phyloP scores from a whole-genome alignment of 2,329 filamentous ascomycete species.

The Stemphylium vesicarium region DNA sequence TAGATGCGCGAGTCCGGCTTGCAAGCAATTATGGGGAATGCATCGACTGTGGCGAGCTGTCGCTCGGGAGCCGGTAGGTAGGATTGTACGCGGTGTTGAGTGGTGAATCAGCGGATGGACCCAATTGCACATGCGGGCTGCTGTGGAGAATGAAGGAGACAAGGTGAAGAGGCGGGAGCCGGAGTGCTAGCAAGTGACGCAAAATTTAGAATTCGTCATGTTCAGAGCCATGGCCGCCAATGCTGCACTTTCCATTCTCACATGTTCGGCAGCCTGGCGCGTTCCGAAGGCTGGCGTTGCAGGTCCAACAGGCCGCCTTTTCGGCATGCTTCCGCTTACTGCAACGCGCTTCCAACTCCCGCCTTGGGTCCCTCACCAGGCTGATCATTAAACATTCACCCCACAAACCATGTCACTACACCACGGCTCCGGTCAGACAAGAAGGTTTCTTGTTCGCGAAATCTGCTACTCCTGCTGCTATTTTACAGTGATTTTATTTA shows the following conservation, averaged over 20 bases:
- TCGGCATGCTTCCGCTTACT: slow-evolving; percentile 10
- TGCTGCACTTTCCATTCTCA: slow-evolving; percentile 29
- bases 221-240: slow-evolving; percentile 23
- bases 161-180: neutral
- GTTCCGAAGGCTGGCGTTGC: slow-evolving; percentile 40
- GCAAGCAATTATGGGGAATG: neutral
- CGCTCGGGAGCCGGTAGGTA: neutral
- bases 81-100: neutral
- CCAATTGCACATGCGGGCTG: neutral
- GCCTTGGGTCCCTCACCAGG: neutral
- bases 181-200: neutral
- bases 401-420: neutral
- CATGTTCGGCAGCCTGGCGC: slow-evolving; percentile 34
- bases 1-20: neutral
- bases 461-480: neutral
- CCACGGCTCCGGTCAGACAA: no score
- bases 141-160: neutral
- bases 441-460: no score
- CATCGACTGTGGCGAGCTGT: slow-evolving; percentile 1
- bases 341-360: slow-evolving; percentile 1
- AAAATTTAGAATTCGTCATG: slow-evolving; percentile 2
- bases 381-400: neutral
- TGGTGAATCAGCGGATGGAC: neutral
- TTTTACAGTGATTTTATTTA: neutral
- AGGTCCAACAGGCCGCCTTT: slow-evolving; percentile 23